Evolutionary conservation across 164 flowering plant species (phyloP).

Genomic region (Nymphaea thermarum): DNA sequence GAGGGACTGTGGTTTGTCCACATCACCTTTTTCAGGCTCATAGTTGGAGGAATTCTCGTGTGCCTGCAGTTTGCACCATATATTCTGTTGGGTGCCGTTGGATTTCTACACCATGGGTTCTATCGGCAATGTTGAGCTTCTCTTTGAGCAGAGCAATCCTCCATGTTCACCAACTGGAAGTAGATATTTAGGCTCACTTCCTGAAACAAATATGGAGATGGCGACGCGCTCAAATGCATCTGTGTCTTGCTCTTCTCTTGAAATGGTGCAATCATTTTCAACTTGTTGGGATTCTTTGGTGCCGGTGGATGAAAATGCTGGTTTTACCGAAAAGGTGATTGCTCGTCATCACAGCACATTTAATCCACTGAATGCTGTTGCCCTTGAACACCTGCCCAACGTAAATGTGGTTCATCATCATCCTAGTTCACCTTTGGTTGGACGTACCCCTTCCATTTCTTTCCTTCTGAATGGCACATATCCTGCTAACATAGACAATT

Average conservation of each 20-base stretch:
- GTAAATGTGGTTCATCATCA: conserved; percentile 32
- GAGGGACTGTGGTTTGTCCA: background rate
- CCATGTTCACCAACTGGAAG: conserved; percentile 25
- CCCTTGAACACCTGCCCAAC: conserved; percentile 20
- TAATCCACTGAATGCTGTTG: conserved; percentile 17
- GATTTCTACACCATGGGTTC: conserved; percentile 27
- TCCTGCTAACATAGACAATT: conserved; percentile 48
- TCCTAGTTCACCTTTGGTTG: conserved; percentile 31
- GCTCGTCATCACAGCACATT: conserved; percentile 25
- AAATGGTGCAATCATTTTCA: conserved; percentile 33
- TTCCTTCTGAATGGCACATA: conserved; percentile 46
- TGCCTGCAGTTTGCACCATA: background rate
- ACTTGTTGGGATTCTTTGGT: conserved; percentile 72
- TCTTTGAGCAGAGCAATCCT: conserved; percentile 26
- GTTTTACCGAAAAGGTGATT: conserved; percentile 34
- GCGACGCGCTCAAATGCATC: conserved; percentile 25
- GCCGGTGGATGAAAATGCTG: conserved; percentile 36
- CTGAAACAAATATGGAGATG: conserved; percentile 21
- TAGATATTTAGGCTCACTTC: conserved; percentile 16
- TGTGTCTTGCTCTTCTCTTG: conserved; percentile 14
- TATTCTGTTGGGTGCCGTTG: conserved; percentile 1
- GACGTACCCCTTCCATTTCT: conserved; percentile 36
- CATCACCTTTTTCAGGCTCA: conserved; percentile 1
- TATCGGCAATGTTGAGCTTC: conserved; percentile 35
- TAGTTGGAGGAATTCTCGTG: background rate